A percentile compares a stretch with the other conserved stretches of the same genome.
Conservation (phyloP, 805 yeast species). For the Candida tammaniensis region DNA sequence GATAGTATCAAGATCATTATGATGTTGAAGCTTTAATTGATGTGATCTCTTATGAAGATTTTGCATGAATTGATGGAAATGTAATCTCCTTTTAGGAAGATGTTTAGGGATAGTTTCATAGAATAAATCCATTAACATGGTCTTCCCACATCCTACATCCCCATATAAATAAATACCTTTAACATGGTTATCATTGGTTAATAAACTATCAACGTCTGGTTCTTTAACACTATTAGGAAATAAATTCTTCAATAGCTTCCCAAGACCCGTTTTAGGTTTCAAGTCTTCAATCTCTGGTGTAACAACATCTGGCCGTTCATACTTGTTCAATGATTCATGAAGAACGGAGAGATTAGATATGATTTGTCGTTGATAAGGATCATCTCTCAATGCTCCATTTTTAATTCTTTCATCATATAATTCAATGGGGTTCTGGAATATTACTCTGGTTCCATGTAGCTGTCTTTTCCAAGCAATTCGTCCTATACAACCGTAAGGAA, state of each 20-base stretch:
- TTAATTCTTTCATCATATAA: conserved; percentile 50
- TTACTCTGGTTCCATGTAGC: neutral
- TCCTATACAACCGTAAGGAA: too few relatives aligned
- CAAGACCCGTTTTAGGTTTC: conserved; percentile 47
- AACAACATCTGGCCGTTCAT: conserved; percentile 59
- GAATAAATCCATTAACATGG: conserved; percentile 96
- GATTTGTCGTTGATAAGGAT: conserved; percentile 75
- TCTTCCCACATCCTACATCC: conserved; percentile 98
- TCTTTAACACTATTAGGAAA: conserved; percentile 8
- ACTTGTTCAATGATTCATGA: conserved; percentile 51
- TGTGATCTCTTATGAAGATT: conserved; percentile 84
- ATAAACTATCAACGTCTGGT: conserved; percentile 10
- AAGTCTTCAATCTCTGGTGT: conserved; percentile 52
- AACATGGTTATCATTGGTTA: conserved; percentile 32
- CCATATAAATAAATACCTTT: conserved; percentile 94
- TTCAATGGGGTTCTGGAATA: conserved; percentile 25
- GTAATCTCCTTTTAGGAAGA: conserved; percentile 76
- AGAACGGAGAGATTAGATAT: conserved; percentile 59
- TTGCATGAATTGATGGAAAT: conserved; percentile 98
- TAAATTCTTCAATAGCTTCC: conserved; percentile 26
- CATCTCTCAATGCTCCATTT: conserved; percentile 59
- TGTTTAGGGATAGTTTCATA: conserved; percentile 79
- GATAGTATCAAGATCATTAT: conserved; percentile 69
- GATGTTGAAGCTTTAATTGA: conserved; percentile 60
- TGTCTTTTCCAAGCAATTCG: neutral